Conservation (phyloP, 2,329 filamentous ascomycete genomes). For the Dactylonectria estremocensis region DNA sequence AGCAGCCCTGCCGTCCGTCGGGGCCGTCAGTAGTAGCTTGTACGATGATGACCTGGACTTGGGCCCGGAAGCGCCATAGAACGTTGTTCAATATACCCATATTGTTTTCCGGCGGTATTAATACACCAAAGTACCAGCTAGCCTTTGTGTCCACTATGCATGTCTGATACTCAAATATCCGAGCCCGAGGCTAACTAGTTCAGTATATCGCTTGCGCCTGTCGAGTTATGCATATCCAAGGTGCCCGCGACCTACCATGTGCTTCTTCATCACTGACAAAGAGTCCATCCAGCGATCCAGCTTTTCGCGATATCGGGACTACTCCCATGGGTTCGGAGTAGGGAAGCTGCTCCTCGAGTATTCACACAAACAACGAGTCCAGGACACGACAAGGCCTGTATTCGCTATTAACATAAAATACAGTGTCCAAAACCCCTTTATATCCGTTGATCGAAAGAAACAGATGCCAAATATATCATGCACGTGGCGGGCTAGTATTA, state of each 20-base stretch:
- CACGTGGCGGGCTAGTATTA: slow-evolving; percentile 23
- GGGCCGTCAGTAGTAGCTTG: slow-evolving; percentile 43
- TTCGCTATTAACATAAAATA: slow-evolving; percentile 13
- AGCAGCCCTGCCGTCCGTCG: slow-evolving; percentile 68
- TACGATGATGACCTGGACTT: slow-evolving; percentile 15
- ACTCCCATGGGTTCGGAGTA: too few relatives aligned
- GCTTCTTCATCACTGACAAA: too few relatives aligned
- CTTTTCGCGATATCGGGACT: too few relatives aligned
- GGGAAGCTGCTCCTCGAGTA: too few relatives aligned
- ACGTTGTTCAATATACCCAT: slow-evolving; percentile 44
- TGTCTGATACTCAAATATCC: too few relatives aligned
- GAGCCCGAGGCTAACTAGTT: too few relatives aligned
- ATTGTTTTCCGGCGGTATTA: slow-evolving; percentile 32
- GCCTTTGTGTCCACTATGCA: too few relatives aligned
- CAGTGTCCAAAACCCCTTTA: not conserved
- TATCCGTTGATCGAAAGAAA: slow-evolving; percentile 5
- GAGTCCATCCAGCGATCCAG: too few relatives aligned
- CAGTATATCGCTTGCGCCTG: too few relatives aligned
- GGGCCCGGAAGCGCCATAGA: slow-evolving; percentile 20
- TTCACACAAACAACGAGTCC: too few relatives aligned
- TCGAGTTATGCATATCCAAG: too few relatives aligned
- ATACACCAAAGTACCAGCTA: slow-evolving; percentile 6
- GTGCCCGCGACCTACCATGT: too few relatives aligned
- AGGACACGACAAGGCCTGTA: not conserved
- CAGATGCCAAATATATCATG: slow-evolving; percentile 14